Base-by-base conservation (phyloP, 768 basidiomycete species). In the Agrocybe chaxingu region DNA sequence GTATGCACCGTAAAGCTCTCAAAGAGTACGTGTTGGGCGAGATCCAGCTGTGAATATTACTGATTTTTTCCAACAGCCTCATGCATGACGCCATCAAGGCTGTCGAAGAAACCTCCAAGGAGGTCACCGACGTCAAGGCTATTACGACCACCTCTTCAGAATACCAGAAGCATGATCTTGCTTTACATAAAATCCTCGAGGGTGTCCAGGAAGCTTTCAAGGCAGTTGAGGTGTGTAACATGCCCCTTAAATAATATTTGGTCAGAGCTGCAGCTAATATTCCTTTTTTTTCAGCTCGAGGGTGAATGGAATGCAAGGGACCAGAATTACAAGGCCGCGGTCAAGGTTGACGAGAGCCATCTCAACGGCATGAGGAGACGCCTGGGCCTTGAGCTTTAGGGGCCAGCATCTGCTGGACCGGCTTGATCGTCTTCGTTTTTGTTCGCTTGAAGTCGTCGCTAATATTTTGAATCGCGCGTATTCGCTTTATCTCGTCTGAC, bases 301-400 rank as follows among this genome's bases (percentile, higher is more conserved):
- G 19, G 43, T 18, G 35, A 51, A 42, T 49, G 50, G 56, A n/a
- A 34, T 0, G 49, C 19, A 11, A 44, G 47, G 12, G 43, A 51
- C 31, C 11, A 18, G 4, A 19, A n/a, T 4, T 57, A 45, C 46
- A 42, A 45, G 8, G 43, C 34, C 3, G 49, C 47, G 12, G 50
- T 36, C 8, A 46, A 46, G 7, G 35, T 39, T 31, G 56, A 57
- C 33, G 45, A 54, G 31, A 33, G 33, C 7, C 56, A 53, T 39
- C 53, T 57, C 29, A 45, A 34, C n/a, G 29, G n/a, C 35, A 48
- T 57, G 46, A 45, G 47, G 33, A 29, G 45, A 29, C 38, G 50
- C 34, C 18, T 57, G 8, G 42, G 37, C 29, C n/a, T 36, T 32
- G 24, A 24, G 6, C 16, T 16, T 16, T 16, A 16, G 16, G 13